Evolutionary conservation across 1,139 yeast species (phyloP), one percentile per base, ranked within the genome.

Genomic region (Geotrichum restrictum): DNA sequence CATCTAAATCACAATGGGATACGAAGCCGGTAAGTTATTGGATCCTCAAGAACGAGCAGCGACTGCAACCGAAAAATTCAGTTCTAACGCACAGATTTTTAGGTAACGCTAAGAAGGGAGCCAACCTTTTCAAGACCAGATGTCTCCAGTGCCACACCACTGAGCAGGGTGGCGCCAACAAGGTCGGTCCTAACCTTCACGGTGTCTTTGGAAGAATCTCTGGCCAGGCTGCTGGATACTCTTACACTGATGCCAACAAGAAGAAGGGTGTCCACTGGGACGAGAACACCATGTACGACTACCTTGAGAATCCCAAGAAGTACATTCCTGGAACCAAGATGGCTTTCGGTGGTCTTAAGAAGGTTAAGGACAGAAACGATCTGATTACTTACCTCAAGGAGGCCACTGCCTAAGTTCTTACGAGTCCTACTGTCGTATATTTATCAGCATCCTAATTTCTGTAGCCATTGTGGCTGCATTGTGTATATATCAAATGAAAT

Each of bases 291-390:
- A 81, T 93, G 85, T 81, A 85, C 67, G 96, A 87, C 74, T 93
- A 93, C 84, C 84, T 93, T 76, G 95, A 86, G 78, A 94, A 93
- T 87, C 98, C 98, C 79, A 93, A 93, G 95, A 93, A 93, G 81
- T 93, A 89, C 80, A 89, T 93, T 67, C 98, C 98, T 71, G 98
- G 98, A 76, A 93, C 98, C 79, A 93, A 93, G 85, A 93, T 93
- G 98, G 98, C 98, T 63, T 93, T 93, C 69, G 98, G 97, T 79
- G 98, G 98, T 78, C 84, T 93, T 76, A 93, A 93, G 93, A 93
- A 93, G 83, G 83, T 91, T 64, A 93, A 89, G 86, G 98, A 93
- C 81, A 88, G 98, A 85, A 87, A 88, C 78, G 98, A 93, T 74
- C 80, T 93, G 74, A 77, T 93, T 69, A 81, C 98, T 66, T 93